Evolutionary conservation across 2,329 filamentous ascomycete species (phyloP).

Genomic region (Fusarium sp.): DNA sequence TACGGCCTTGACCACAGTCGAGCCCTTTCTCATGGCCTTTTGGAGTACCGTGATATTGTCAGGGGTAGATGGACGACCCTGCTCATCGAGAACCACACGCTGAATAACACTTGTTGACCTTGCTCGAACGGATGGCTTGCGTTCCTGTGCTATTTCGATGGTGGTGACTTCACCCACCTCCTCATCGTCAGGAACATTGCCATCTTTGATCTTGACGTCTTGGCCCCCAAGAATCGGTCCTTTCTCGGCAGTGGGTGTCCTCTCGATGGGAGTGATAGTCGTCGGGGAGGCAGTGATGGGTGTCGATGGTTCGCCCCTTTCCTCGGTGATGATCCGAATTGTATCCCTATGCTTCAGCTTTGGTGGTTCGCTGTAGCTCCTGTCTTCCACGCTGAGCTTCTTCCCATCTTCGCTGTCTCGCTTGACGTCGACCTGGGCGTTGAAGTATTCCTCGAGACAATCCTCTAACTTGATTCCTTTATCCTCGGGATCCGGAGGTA

Average conservation of each 20-base stretch:
- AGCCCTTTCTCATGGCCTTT: conserved; percentile 58
- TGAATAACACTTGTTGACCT: conserved; percentile 72
- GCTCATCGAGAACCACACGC: conserved; percentile 66
- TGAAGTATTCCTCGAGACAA: conserved; percentile 95
- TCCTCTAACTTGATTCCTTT: conserved; percentile 85
- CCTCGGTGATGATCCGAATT: conserved; percentile 50
- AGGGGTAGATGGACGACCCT: conserved; percentile 57
- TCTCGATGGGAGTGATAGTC: conserved; percentile 42
- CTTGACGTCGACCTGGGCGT: conserved; percentile 90
- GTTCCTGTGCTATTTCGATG: conserved; percentile 42
- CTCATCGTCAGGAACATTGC: conserved; percentile 25
- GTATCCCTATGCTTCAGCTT: conserved; percentile 47
- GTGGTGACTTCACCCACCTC: conserved; percentile 32
- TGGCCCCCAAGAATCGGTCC: neutral
- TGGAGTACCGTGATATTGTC: conserved; percentile 57
- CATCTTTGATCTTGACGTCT: conserved; percentile 16
- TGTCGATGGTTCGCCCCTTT: conserved; percentile 49
- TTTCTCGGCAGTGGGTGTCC: conserved; percentile 32
- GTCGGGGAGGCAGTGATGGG: conserved; percentile 50
- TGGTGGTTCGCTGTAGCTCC: conserved; percentile 37
- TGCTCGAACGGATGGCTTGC: conserved; percentile 53
- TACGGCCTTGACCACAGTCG: conserved; percentile 78
- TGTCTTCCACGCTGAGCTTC: conserved; percentile 49
- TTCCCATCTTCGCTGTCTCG: conserved; percentile 74
- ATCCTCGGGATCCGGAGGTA: conserved; percentile 80